Percentiles rank a stretch among this genome's conserved stretches.
Conservation (phyloP, 202 grass and related monocot genomes). For the Dendrocalamus latiflorus region DNA sequence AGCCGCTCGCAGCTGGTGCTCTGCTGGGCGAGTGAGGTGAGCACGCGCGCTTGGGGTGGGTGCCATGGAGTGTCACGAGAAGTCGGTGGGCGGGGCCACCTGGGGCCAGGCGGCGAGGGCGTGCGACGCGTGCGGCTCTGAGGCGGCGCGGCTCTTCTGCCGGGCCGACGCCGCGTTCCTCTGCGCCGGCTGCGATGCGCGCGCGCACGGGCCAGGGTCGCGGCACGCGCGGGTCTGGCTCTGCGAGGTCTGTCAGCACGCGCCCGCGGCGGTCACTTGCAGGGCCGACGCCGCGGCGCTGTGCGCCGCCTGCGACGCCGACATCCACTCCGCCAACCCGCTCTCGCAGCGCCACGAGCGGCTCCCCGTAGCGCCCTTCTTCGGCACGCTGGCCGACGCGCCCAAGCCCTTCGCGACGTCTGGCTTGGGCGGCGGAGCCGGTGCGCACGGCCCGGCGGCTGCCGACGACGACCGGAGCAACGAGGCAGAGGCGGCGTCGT, state of each 20-base stretch:
- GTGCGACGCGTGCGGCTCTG: conserved; percentile 57
- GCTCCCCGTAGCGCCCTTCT: conserved; percentile 57
- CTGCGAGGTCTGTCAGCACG: conserved; percentile 88
- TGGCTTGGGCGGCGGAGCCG: neutral
- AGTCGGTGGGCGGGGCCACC: conserved; percentile 32
- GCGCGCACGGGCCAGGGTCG: conserved; percentile 39
- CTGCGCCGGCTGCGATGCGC: conserved; percentile 59
- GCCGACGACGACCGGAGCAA: conserved; percentile 39
- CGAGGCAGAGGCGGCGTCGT: conserved; percentile 64
- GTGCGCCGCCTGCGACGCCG: conserved; percentile 67
- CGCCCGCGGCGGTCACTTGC: conserved; percentile 65
- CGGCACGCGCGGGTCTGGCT: conserved; percentile 68
- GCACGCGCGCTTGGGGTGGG: too few relatives aligned
- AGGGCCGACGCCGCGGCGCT: conserved; percentile 70
- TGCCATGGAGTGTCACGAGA: conserved; percentile 32
- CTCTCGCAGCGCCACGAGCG: conserved; percentile 72
- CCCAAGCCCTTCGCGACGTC: conserved; percentile 27
- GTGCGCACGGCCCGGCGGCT: neutral
- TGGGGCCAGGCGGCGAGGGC: conserved; percentile 46
- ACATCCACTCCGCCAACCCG: conserved; percentile 87
- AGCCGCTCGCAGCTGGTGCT: neutral
- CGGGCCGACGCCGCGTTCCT: conserved; percentile 56
- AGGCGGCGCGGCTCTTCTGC: conserved; percentile 60
- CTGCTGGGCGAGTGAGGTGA: neutral
- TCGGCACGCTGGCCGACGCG: conserved; percentile 40